phyloP scores from a whole-genome alignment of 2,329 filamentous ascomycete species.

The Clarireedia paspali region DNA sequence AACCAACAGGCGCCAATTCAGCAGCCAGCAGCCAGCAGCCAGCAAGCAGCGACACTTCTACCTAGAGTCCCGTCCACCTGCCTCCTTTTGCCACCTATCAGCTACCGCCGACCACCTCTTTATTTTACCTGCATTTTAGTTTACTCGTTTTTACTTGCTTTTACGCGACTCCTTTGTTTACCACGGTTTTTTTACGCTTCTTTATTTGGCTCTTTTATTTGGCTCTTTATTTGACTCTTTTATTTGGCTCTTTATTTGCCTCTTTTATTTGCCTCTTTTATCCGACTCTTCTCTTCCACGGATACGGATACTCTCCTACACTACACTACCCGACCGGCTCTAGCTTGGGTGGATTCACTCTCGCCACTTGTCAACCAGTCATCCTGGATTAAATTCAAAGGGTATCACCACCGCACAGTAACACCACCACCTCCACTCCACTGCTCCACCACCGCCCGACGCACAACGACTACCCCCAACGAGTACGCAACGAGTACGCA shows the following conservation, averaged over 20 bases:
- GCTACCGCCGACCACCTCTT: too few species aligned
- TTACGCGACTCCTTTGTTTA: background rate
- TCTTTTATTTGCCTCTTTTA: too few species aligned
- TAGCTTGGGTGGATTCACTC: background rate
- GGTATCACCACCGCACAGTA: background rate
- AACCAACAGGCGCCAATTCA: background rate
- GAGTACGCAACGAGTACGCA: background rate
- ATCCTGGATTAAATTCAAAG: constrained; percentile 4
- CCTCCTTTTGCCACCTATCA: background rate
- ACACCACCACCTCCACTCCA: background rate
- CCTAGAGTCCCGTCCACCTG: background rate
- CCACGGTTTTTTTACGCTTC: background rate
- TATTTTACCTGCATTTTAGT: background rate
- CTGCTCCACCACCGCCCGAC: background rate
- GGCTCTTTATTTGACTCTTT: background rate
- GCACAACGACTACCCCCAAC: background rate
- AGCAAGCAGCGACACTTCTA: background rate
- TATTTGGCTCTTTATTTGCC: background rate
- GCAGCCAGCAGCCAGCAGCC: background rate
- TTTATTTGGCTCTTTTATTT: background rate
- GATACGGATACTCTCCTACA: background rate
- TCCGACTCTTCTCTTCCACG: background rate
- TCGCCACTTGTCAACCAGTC: constrained; percentile 7
- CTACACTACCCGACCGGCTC: background rate
- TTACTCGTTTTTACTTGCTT: background rate